Base-by-base conservation (phyloP, 2,329 filamentous ascomycete species). In the Penicillium sp. region DNA sequence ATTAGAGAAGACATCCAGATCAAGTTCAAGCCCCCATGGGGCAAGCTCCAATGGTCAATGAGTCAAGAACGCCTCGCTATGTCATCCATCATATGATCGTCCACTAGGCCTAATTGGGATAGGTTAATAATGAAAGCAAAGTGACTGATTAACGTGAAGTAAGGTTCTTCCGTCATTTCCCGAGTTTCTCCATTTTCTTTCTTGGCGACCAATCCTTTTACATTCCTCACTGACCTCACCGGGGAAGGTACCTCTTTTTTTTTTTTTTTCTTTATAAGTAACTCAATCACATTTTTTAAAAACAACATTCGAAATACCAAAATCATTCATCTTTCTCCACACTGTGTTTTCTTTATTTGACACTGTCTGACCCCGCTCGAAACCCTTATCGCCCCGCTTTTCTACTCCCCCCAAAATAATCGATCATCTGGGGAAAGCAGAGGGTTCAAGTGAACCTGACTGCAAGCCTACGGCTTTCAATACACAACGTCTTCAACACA, bases 351-450 rank as follows among this genome's bases (percentile, higher is more conserved):
- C 19, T 11, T 48, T n/a, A 14, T 33, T 31, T 4, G 4, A 48
- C n/a, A 24, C n/a, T 21, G 39, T 35, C 22, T 45, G 49, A 52
- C 65, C 46, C 65, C 62, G 61, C 65, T 63, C 48, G 26, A 43
- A 35, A 59, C 54, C 48, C 54, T 56, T 60, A 60, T 64, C 55
- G 60, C 64, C 62, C 65, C 64, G 63, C 65, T 59, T 59, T 57
- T 54, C 54, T 44, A 29, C 49, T 24, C 49, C 47, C 37, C 27
- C 56, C 46, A 44, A 54, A 49, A 54, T 54, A 49, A 46, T 24
- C 49, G 56, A 29, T 52, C 43, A 29, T 37, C 54, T 9, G 54
- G 52, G 56, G 33, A 56, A 49, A 49, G 29, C 52, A 49, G 49
- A 24, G 60, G 59, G 62, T 63, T 65, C 62, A 31, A 42, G 57